Percentiles rank a stretch among this genome's conserved stretches.
Evolutionary conservation across 306 rosid species (phyloP).

Genomic region (Corylus heterophylla): DNA sequence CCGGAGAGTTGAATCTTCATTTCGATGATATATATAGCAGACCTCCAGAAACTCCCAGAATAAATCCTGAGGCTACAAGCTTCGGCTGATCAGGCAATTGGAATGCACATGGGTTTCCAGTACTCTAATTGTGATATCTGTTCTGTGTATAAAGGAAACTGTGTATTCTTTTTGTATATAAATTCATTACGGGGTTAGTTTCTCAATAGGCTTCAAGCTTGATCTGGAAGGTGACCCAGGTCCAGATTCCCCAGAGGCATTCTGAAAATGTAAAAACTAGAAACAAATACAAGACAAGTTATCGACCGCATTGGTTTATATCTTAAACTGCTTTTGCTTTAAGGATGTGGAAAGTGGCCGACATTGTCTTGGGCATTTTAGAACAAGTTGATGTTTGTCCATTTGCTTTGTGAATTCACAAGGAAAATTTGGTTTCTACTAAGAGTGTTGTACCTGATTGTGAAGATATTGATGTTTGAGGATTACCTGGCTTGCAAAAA

Average conservation of each 20-base stretch:
- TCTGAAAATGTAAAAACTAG: slow-evolving; percentile 32
- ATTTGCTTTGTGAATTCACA: too few relatives aligned
- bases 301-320: background rate
- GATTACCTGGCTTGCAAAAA: too few relatives aligned
- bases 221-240: slow-evolving; percentile 29
- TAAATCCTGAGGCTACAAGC: slow-evolving; percentile 38
- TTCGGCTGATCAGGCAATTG: slow-evolving; percentile 35
- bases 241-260: slow-evolving; percentile 21
- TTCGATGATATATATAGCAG: slow-evolving; percentile 73
- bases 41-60: slow-evolving; percentile 53
- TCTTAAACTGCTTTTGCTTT: background rate
- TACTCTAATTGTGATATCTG: slow-evolving; percentile 30
- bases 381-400: too few relatives aligned
- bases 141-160: slow-evolving; percentile 29
- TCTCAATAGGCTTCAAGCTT: slow-evolving; percentile 29
- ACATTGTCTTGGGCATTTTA: too few relatives aligned
- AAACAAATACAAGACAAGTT: background rate
- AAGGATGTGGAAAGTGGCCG: background rate
- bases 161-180: slow-evolving; percentile 79
- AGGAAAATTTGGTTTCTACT: too few relatives aligned
- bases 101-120: slow-evolving; percentile 38
- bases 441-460: too few relatives aligned
- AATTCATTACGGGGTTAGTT: slow-evolving; percentile 38
- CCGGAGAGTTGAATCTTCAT: slow-evolving; percentile 59
- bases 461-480: too few relatives aligned